These are phyloP conservation scores for Mytilinidion resinicola DNA, from an alignment of 495 filamentous ascomycete species.

Conservation along the genomic window DNA sequence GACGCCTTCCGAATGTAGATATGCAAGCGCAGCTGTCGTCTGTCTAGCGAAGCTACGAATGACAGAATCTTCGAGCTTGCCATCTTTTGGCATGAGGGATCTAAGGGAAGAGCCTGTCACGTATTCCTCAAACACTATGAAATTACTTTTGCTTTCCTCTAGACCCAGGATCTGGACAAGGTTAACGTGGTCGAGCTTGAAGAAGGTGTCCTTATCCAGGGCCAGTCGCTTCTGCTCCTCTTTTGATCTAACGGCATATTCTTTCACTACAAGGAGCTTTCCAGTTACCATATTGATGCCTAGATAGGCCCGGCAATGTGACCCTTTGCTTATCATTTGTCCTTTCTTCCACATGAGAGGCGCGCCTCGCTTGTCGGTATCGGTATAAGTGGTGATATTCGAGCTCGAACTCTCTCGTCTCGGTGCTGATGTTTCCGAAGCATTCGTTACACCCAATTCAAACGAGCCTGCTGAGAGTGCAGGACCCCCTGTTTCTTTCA, in stretches of 20 bases:
- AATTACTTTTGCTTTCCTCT: slow-evolving; percentile 86
- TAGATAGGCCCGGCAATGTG: slow-evolving; percentile 92
- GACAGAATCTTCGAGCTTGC: slow-evolving; percentile 87
- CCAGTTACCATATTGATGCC: slow-evolving; percentile 98
- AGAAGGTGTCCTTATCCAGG: slow-evolving; percentile 98
- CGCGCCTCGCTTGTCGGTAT: no score
- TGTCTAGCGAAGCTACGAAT: slow-evolving; percentile 87
- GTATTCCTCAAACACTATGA: slow-evolving; percentile 98
- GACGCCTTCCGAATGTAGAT: slow-evolving; percentile 91
- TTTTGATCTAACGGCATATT: slow-evolving; percentile 93
- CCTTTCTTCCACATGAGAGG: slow-evolving; percentile 88
- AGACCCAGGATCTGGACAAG: slow-evolving; percentile 98
- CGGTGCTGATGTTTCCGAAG: no score
- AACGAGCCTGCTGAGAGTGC: no score
- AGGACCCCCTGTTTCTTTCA: no score
- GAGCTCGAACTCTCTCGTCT: no score
- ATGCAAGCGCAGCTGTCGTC: slow-evolving; percentile 78
- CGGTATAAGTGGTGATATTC: no score
- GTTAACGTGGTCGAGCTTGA: slow-evolving; percentile 94
- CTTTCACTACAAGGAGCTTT: slow-evolving; percentile 96
- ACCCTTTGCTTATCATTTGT: slow-evolving; percentile 97
- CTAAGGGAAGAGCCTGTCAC: slow-evolving; percentile 96
- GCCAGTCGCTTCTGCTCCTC: slow-evolving; percentile 96
- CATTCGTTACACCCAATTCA: no score
- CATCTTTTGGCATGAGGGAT: slow-evolving; percentile 91